Conservation (phyloP, 139 green algal species). For the Astrephomene gubernaculifera region DNA sequence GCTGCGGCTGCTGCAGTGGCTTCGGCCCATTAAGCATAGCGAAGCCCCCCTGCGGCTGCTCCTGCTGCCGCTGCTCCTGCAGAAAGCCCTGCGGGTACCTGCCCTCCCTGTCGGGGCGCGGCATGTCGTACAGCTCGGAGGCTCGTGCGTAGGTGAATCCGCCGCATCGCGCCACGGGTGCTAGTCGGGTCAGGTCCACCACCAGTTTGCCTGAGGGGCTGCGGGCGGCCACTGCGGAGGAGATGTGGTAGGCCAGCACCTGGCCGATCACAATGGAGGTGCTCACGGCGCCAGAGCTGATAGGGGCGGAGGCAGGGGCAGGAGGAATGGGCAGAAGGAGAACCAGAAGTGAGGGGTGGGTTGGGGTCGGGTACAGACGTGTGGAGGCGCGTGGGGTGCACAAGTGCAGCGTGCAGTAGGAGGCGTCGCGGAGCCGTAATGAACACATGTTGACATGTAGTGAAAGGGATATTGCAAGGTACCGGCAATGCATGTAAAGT, state of each 20-base stretch:
- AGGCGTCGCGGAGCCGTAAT: too few species aligned
- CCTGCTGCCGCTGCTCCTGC: not conserved
- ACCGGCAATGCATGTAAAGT: too few species aligned
- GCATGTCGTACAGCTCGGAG: slow-evolving; percentile 81
- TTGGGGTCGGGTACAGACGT: too few species aligned
- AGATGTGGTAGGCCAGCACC: slow-evolving; percentile 87
- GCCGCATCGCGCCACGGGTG: slow-evolving; percentile 77
- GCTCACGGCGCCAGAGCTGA: slow-evolving; percentile 17
- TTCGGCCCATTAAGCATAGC: too few species aligned
- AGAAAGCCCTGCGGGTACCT: slow-evolving; percentile 24
- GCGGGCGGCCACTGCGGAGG: slow-evolving; percentile 69
- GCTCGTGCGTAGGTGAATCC: slow-evolving; percentile 80
- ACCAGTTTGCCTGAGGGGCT: slow-evolving; percentile 71
- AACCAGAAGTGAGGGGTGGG: too few species aligned
- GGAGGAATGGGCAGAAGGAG: too few species aligned
- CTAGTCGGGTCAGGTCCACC: slow-evolving; percentile 76
- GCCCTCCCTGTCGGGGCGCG: slow-evolving; percentile 68
- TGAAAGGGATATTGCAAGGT: too few species aligned
- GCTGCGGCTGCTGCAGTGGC: not conserved
- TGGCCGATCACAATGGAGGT: slow-evolving; percentile 86
- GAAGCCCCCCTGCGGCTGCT: not conserved
- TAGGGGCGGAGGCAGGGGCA: not conserved
- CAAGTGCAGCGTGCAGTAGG: too few species aligned
- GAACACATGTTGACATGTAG: too few species aligned
- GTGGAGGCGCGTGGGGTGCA: too few species aligned